Percentiles rank a stretch among this genome's conserved stretches.
Conservation (phyloP, 2,329 filamentous ascomycete genomes). For the Neofusicoccum parvum region DNA sequence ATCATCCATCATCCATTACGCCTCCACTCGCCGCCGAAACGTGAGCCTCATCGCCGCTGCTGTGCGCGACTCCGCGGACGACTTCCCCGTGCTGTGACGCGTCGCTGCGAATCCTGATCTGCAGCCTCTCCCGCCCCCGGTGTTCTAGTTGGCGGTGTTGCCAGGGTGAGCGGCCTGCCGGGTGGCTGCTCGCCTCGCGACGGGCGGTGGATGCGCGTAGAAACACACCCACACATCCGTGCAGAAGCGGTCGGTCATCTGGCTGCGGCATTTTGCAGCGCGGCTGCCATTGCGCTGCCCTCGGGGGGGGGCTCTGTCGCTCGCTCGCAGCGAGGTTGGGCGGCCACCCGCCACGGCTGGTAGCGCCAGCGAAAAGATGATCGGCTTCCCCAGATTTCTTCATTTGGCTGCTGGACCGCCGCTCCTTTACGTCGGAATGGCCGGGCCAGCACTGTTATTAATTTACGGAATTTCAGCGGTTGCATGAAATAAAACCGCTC, state of each 20-base stretch:
- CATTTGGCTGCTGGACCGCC: neutral
- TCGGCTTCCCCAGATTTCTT: slow-evolving; percentile 16
- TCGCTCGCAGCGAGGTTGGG: neutral
- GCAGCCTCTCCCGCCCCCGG: slow-evolving; percentile 14
- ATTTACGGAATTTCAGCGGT: slow-evolving; percentile 6
- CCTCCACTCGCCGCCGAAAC: neutral
- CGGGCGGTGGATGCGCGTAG: slow-evolving; percentile 7
- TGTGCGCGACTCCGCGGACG: neutral
- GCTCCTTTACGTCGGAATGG: neutral
- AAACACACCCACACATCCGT: slow-evolving; percentile 10
- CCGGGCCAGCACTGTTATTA: neutral
- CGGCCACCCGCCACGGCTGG: neutral
- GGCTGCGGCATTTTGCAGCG: slow-evolving; percentile 5
- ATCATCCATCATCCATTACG: neutral
- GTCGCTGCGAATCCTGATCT: slow-evolving; percentile 11
- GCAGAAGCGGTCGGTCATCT: neutral
- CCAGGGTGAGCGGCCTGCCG: neutral
- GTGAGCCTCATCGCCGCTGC: neutral
- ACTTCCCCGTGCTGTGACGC: neutral
- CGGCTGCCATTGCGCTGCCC: neutral
- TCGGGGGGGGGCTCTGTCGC: neutral
- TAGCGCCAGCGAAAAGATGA: neutral
- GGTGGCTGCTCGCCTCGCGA: slow-evolving; percentile 3
- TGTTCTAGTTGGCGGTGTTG: neutral
- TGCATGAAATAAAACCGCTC: slow-evolving; percentile 14